phyloP scores from a whole-genome alignment of 306 rosid species.

The Prinsepia uniflora region DNA sequence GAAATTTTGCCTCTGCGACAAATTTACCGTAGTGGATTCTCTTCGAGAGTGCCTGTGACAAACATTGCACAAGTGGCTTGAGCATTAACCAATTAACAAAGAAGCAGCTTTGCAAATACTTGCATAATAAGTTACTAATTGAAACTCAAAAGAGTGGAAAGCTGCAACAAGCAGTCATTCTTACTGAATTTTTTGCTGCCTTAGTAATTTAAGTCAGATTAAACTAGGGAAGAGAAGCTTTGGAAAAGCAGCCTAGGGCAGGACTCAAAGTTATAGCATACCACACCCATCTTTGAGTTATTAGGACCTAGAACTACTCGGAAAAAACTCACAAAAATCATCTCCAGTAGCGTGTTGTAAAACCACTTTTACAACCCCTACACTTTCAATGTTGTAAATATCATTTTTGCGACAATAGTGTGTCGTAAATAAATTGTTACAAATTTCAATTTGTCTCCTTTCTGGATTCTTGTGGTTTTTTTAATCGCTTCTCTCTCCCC shows the following conservation, averaged over 20 bases:
- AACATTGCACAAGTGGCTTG: background rate
- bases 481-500: too few relatives aligned
- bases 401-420: too few relatives aligned
- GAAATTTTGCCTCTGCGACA: conserved; percentile 60
- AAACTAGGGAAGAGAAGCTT: background rate
- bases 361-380: too few relatives aligned
- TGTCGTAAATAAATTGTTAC: too few relatives aligned
- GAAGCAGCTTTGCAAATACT: background rate
- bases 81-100: background rate
- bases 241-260: background rate
- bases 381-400: too few relatives aligned
- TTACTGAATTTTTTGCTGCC: background rate
- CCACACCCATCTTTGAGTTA: too few relatives aligned
- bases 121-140: background rate
- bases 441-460: too few relatives aligned
- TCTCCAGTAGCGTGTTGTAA: too few relatives aligned
- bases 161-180: background rate
- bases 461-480: too few relatives aligned
- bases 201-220: background rate
- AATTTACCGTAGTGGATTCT: conserved; percentile 66
- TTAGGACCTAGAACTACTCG: too few relatives aligned
- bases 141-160: background rate
- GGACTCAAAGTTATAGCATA: background rate
- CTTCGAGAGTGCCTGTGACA: conserved; percentile 48
- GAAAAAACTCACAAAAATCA: background rate